Base-by-base conservation (phyloP, 176 grass and related monocot species). In the Eremochloa ophiuroides region DNA sequence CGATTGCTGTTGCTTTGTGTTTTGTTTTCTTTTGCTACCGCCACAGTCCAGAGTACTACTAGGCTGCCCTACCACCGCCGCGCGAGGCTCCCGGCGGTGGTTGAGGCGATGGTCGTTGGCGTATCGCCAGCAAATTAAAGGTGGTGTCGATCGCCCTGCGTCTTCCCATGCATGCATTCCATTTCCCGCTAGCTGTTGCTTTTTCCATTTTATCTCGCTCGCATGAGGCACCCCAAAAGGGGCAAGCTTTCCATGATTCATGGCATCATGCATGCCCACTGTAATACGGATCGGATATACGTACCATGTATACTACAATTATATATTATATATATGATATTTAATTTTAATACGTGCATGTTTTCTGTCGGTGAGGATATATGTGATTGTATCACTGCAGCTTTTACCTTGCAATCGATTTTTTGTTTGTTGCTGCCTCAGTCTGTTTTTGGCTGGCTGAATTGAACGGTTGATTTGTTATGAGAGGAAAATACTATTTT, bases 31-130 rank as follows among this genome's bases (percentile, higher is more conserved):
- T n/a, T n/a, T n/a, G n/a, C n/a, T n/a, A n/a, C n/a, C n/a, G n/a
- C n/a, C n/a, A n/a, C n/a, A n/a, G n/a, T n/a, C n/a, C n/a, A n/a
- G n/a, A n/a, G n/a, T n/a, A n/a, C n/a, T n/a, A n/a, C n/a, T n/a
- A n/a, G n/a, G 82, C 83, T 59, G 87, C 87, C 87, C 87, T 85
- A 65, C 83, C 72, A 66, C 83, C 66, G 37, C 82, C 23, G 51
- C 6, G 5, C 37, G 37, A 55, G n/a, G 35, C 34, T 22, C 27
- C n/a, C 18, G 64, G 39, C 39, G 77, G 83, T 85, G 83, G 87
- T 82, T 85, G 83, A 73, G 87, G 87, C 87, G 87, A 82, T 85
- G 82, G 82, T 66, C 82, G 44, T 85, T 89, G 87, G 83, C 72
- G 84, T 85, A 70, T 80, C 80, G 70, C 70, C 70, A 51, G 46